Conservation (phyloP, 108 stramenopile species). For the Fragilariopsis cylindrus region DNA sequence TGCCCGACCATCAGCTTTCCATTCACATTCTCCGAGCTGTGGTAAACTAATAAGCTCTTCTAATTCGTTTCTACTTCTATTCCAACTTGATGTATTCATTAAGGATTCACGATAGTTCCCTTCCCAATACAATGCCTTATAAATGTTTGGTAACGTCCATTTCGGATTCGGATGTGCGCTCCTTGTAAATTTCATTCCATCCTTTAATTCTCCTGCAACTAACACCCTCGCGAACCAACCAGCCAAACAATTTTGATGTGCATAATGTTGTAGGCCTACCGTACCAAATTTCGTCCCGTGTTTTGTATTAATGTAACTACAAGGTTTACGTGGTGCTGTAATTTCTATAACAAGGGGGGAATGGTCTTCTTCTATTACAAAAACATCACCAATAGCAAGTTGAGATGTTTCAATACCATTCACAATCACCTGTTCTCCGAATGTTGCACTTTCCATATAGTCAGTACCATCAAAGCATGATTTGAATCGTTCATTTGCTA, state of each 20-base stretch:
- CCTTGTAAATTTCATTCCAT: conserved; percentile 28
- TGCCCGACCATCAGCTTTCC: conserved; percentile 24
- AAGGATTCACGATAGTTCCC: not conserved
- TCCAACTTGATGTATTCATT: conserved; percentile 21
- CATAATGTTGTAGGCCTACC: conserved; percentile 20
- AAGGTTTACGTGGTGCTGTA: conserved; percentile 32
- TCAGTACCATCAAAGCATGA: not conserved
- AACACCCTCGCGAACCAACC: conserved; percentile 41
- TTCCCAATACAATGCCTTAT: conserved; percentile 29
- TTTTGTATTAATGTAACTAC: conserved; percentile 28
- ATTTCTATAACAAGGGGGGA: conserved; percentile 30
- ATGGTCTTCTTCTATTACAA: conserved; percentile 23
- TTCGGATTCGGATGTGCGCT: conserved; percentile 33
- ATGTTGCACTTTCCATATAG: conserved; percentile 11
- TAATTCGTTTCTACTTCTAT: conserved; percentile 19
- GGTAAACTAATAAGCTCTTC: conserved; percentile 28
- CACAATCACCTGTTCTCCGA: conserved; percentile 43
- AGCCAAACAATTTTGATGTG: conserved; percentile 16
- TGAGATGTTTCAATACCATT: conserved; percentile 13
- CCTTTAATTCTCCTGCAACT: conserved; percentile 22
- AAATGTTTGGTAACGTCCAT: conserved; percentile 32
- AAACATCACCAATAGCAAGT: conserved; percentile 44
- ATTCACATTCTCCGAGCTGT: conserved; percentile 33
- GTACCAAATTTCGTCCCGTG: conserved; percentile 22
- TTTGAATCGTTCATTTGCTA: not conserved